Evolutionary conservation across 345 rosid species (phyloP).

Genomic region (Viola odorata): DNA sequence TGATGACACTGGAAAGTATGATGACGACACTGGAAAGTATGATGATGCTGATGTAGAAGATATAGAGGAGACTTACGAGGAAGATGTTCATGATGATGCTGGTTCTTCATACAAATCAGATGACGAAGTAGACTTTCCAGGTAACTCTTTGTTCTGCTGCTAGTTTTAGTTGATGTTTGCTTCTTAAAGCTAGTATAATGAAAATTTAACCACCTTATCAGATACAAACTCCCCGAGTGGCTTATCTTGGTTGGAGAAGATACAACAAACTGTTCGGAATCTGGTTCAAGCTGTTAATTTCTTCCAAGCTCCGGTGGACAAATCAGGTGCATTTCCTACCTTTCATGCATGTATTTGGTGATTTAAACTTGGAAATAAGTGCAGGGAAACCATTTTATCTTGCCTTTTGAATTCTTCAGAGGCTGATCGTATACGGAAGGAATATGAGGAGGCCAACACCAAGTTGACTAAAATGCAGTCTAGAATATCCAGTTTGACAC

Average conservation of each 20-base stretch:
- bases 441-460: slow-evolving; percentile 66
- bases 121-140: slow-evolving; percentile 51
- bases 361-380: no score
- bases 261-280: slow-evolving; percentile 51
- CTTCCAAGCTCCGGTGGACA: slow-evolving; percentile 67
- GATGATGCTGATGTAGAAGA: slow-evolving; percentile 51
- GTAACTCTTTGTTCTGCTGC: slow-evolving; percentile 26
- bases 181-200: not conserved
- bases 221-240: slow-evolving; percentile 40
- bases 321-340: slow-evolving; percentile 42
- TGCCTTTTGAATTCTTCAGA: slow-evolving; percentile 40
- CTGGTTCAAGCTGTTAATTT: slow-evolving; percentile 69
- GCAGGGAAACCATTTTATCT: slow-evolving; percentile 1
- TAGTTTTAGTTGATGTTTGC: slow-evolving; percentile 3
- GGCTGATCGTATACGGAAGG: slow-evolving; percentile 74
- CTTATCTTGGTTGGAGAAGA: slow-evolving; percentile 81
- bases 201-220: slow-evolving; percentile 12
- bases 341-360: not conserved
- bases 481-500: slow-evolving; percentile 67
- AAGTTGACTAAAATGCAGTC: slow-evolving; percentile 80
- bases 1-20: slow-evolving; percentile 42
- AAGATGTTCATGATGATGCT: slow-evolving; percentile 46
- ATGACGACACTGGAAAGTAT: slow-evolving; percentile 27
- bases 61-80: slow-evolving; percentile 44
- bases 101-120: slow-evolving; percentile 41